A percentile compares a stretch with the other conserved stretches of the same genome.
Conservation (phyloP, 2,329 filamentous ascomycete genomes). For the Westerdykella sp. region DNA sequence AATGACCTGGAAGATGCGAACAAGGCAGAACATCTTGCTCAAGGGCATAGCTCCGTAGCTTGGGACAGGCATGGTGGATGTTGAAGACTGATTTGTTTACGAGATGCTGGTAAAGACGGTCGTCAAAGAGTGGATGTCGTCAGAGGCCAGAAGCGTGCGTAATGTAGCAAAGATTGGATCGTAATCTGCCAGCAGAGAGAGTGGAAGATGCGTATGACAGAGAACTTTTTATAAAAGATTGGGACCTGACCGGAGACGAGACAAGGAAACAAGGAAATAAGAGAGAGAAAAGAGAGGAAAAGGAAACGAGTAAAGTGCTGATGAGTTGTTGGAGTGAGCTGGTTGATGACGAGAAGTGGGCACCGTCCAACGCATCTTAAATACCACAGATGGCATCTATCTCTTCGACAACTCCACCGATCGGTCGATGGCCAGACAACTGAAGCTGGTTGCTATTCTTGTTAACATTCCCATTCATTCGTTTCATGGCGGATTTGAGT, state of each 20-base stretch:
- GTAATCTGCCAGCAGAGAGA: conserved; percentile 35
- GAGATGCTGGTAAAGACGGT: conserved; percentile 8
- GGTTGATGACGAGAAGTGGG: conserved; percentile 24
- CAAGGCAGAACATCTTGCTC: conserved; percentile 69
- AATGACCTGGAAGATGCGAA: conserved; percentile 64
- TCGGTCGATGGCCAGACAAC: conserved; percentile 15
- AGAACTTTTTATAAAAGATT: conserved; percentile 16
- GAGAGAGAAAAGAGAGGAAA: conserved; percentile 29
- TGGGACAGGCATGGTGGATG: conserved; percentile 48
- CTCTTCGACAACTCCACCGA: conserved; percentile 14
- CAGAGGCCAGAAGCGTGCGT: conserved; percentile 15
- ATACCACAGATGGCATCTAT: conserved; percentile 10
- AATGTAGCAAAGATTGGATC: conserved; percentile 23
- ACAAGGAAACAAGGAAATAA: conserved; percentile 30
- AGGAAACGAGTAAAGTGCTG: conserved; percentile 23
- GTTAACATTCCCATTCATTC: conserved; percentile 19
- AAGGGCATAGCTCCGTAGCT: conserved; percentile 61
- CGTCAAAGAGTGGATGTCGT: conserved; percentile 17
- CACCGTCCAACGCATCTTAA: conserved; percentile 21
- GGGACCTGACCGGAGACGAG: conserved; percentile 22
- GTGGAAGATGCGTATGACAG: conserved; percentile 16
- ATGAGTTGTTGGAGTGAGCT: conserved; percentile 25
- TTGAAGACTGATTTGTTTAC: conserved; percentile 4
- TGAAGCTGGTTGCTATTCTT: conserved; percentile 30
- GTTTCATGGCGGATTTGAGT: conserved; percentile 36